Evolutionary conservation across 495 filamentous ascomycete species (phyloP), one percentile per base, ranked within the genome.

Genomic region (Hypoxylon subgilvum): DNA sequence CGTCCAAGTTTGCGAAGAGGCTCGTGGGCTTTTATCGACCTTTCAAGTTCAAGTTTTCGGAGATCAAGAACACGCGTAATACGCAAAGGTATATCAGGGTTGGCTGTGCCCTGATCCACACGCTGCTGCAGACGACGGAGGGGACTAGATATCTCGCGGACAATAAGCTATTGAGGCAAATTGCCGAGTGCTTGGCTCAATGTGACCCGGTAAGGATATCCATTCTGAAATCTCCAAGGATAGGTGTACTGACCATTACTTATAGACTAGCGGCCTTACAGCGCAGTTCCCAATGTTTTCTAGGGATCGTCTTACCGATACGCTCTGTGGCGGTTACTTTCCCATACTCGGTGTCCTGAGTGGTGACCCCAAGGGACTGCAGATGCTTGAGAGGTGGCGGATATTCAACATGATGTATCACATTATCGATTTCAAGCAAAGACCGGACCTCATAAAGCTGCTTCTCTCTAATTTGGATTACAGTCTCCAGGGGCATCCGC

Each of bases 401-500:
- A 93, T 97, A 80, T 87, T 96, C 69, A 97, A 97, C 71, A 97
- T 97, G 90, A 92, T 96, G 77, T 98, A 98, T 69, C 93, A 97
- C 68, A 94, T 98, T 64, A 84, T 96, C 49, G 95, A 97, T 65
- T 80, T 96, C 14, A 86, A 87, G 61, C 86, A 90, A 68, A 88
- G 95, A 2, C 90, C 93, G 38, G 94, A 98, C 67, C 79, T 98
- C 35, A 89, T 96, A 56, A 88, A 91, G 60, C 79, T 90, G 16
- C 82, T 97, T 64, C 79, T 98, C 6, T 83, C 86, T 25, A 92
- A 92, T 67, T 91, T 98, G 77, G 92, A 97, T 69, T 98, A 95
- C 67, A 86, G 86, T 14, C 75, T 93, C 23, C 77, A 80, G 57
- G 92, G 91, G 12, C 94, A 98, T 70, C 88, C 93, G 2, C 83